Conservation (phyloP, 306 rosid genomes). For the Quercus suber region DNA sequence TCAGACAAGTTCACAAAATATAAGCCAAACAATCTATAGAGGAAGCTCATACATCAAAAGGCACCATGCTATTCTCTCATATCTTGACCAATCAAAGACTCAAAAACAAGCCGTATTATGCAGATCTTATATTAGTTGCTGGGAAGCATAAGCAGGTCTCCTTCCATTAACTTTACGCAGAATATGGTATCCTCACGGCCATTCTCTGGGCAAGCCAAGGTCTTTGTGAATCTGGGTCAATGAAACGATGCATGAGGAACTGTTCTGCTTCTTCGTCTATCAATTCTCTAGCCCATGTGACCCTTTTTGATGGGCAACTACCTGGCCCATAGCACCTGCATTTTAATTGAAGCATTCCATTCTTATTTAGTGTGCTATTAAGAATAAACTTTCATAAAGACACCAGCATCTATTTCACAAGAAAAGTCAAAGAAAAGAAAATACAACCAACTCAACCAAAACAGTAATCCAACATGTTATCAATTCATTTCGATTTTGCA, state of each 20-base stretch:
- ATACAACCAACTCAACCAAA: background rate
- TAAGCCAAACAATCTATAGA: too few species aligned
- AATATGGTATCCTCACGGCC: conserved; percentile 69
- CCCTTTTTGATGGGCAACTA: conserved; percentile 57
- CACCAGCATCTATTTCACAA: background rate
- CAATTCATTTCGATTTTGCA: background rate
- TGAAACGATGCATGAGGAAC: conserved; percentile 61
- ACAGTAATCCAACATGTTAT: background rate
- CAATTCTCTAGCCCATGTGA: conserved; percentile 63
- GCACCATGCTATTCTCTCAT: background rate
- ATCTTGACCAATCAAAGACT: conserved; percentile 4
- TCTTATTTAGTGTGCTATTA: background rate
- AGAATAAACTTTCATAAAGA: background rate
- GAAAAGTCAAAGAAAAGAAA: background rate
- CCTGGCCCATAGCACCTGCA: conserved; percentile 82
- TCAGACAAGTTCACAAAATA: background rate
- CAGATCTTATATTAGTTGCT: conserved; percentile 2
- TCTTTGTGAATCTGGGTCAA: conserved; percentile 63
- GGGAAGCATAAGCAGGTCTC: conserved; percentile 13
- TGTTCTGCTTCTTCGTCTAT: conserved; percentile 61
- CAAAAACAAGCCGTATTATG: background rate
- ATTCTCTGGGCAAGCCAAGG: conserved; percentile 89
- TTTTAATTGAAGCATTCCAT: conserved; percentile 15
- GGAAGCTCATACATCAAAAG: conserved; percentile 9
- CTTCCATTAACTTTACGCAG: conserved; percentile 42